These are phyloP conservation scores for Ophiostoma populinum DNA, from an alignment of 2,329 filamentous ascomycete species.

Conservation along the genomic window DNA sequence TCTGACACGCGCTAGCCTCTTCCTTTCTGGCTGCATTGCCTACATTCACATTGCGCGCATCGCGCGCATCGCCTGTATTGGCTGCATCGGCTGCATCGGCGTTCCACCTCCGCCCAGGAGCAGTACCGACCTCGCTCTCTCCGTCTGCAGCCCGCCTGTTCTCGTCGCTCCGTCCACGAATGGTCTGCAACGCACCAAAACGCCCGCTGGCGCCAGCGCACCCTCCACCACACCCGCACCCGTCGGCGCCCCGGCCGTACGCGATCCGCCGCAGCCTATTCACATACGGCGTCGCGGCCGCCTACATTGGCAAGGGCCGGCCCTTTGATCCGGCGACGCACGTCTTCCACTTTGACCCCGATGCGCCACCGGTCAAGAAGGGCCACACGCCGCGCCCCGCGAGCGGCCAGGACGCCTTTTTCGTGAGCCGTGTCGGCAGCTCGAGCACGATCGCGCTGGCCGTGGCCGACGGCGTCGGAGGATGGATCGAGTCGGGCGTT, in stretches of 20 bases:
- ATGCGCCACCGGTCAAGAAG: slow-evolving; percentile 29
- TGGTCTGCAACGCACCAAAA: not conserved
- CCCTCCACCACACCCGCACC: not conserved
- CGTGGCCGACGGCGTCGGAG: slow-evolving; percentile 86
- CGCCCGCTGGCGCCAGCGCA: not conserved
- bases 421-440: slow-evolving; percentile 65
- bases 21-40: no score
- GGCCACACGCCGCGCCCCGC: slow-evolving; percentile 40
- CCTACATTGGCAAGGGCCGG: slow-evolving; percentile 56
- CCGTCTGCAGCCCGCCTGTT: no score
- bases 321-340: slow-evolving; percentile 51
- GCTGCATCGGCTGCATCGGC: no score
- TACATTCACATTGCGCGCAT: no score
- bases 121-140: no score
- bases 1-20: no score
- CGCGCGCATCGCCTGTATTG: no score
- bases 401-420: slow-evolving; percentile 93
- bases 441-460: slow-evolving; percentile 63
- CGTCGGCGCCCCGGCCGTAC: not conserved
- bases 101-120: no score
- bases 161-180: not conserved
- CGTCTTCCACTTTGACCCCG: slow-evolving; percentile 55
- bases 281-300: slow-evolving; percentile 55
- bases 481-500: slow-evolving; percentile 83
- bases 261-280: slow-evolving; percentile 20